Evolutionary conservation across 495 filamentous ascomycete species (phyloP).

Genomic region (Hyaloscypha finlandica): DNA sequence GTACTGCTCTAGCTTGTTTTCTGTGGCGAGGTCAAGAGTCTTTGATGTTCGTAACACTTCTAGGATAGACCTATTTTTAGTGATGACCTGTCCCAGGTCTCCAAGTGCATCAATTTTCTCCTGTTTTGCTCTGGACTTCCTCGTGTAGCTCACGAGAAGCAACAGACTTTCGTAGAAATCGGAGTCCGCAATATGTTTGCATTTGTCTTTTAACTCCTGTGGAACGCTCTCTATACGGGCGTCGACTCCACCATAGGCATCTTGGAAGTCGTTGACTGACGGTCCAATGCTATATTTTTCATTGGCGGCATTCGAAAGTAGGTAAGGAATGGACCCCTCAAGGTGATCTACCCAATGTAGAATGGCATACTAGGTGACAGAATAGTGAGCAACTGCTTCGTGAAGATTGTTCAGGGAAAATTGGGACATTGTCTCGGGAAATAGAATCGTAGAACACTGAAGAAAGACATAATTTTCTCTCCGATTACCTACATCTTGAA

Average conservation of each 20-base stretch:
- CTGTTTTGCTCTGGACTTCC: slow-evolving; percentile 31
- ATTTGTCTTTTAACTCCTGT: slow-evolving; percentile 17
- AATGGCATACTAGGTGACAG: slow-evolving; percentile 32
- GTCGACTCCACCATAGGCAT: slow-evolving; percentile 22
- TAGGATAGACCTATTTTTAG: slow-evolving; percentile 33
- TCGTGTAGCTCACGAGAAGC: slow-evolving; percentile 30
- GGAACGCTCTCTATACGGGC: slow-evolving; percentile 4
- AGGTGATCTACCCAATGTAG: slow-evolving; percentile 44
- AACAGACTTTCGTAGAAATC: slow-evolving; percentile 29
- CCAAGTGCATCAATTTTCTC: slow-evolving; percentile 29
- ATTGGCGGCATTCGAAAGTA: not conserved
- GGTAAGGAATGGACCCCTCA: slow-evolving; percentile 7
- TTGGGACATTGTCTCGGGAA: no score
- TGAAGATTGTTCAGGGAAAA: no score
- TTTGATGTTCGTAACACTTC: slow-evolving; percentile 27
- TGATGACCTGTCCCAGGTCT: slow-evolving; percentile 30
- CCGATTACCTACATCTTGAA: slow-evolving; percentile 32
- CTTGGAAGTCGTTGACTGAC: slow-evolving; percentile 33
- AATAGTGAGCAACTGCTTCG: no score
- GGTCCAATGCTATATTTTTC: slow-evolving; percentile 12
- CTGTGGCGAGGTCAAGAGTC: not conserved
- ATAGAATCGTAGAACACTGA: no score
- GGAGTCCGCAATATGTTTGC: slow-evolving; percentile 20
- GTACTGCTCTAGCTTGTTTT: slow-evolving; percentile 28
- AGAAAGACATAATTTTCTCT: no score